Evolutionary conservation across 371 early-diverging fungal species (phyloP), one percentile per base, ranked within the genome.

Genomic region (Rhizoclosmatium hyalinum): DNA sequence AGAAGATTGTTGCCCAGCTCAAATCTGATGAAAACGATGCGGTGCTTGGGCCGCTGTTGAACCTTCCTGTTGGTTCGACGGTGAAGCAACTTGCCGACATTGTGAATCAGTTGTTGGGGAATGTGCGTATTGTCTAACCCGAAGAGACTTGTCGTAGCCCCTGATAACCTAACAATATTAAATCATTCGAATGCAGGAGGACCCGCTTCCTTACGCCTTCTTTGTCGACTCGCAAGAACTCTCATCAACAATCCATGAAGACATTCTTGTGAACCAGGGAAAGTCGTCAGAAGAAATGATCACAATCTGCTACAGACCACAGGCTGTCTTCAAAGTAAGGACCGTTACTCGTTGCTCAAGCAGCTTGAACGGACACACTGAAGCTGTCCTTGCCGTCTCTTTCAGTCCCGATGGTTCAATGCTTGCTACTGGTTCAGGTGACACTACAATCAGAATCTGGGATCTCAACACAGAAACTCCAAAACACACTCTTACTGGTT

Each of bases 401-500:
- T 98, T 99, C 73, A 93, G 92, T 76, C 96, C 99, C n/a, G 94
- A 96, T 77, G 97, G 98, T 3, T 79, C 85, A 3, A 90, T 92
- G 83, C 83, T 98, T 70, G 96, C 98, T 17, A 94, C 94, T 17
- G 99, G 96, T 46, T 95, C 96, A n/a, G 84, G 76, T 60, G 99
- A 99, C 82, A 93, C 92, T 0, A 96, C 95, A 2, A 95, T 98
- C 42, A 91, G 97, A 56, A 89, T 99, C 64, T 99, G 99, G 99
- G 99, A 99, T 90, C 80, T 97, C 74, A 90, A 91, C 75, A 97
- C 97, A 0, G 95, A 96, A 77, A 97, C 96, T 42, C 96, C 96
- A 19, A 87, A 89, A 65, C 78, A 82, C 68, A 90, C 90, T 24
- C 80, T 95, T 47, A 85, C 77, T 69, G 74, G 63, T 71, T 24